Percentiles rank a stretch among this genome's conserved stretches.
These are phyloP conservation scores for Caryocar brasiliense DNA, from an alignment of 441 rosid species.

Conservation along the genomic window DNA sequence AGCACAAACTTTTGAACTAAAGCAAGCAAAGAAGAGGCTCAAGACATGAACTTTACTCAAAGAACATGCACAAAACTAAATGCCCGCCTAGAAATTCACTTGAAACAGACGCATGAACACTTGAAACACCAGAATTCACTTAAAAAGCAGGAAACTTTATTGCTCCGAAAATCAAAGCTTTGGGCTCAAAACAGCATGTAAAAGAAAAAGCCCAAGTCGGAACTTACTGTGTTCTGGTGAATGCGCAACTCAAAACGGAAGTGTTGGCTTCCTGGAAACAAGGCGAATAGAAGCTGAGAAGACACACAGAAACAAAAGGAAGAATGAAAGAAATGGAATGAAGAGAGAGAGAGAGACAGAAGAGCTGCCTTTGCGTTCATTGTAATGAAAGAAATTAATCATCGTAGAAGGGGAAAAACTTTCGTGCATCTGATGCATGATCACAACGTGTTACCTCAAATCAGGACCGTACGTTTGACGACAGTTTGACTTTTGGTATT, in stretches of 20 bases:
- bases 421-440: conserved; percentile 1
- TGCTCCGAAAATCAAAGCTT: background rate
- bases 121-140: conserved; percentile 8
- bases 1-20: background rate
- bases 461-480: conserved; percentile 19
- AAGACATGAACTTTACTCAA: background rate
- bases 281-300: conserved; percentile 30
- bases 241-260: conserved; percentile 5
- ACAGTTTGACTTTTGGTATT: background rate
- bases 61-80: conserved; percentile 3
- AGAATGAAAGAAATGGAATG: background rate
- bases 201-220: conserved; percentile 8
- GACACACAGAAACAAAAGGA: conserved; percentile 12
- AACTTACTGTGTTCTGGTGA: conserved; percentile 21
- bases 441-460: conserved; percentile 1
- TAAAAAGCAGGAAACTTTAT: no score
- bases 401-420: conserved; percentile 12
- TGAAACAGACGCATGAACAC: background rate
- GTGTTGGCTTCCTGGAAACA: conserved; percentile 23
- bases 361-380: conserved; percentile 19
- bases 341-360: conserved; percentile 1
- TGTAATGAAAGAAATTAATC: conserved; percentile 14
- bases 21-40: background rate
- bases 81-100: conserved; percentile 16
- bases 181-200: background rate